These are phyloP conservation scores for Metroxylon sagu DNA, from an alignment of 176 grass and related monocot species.

Conservation along the genomic window DNA sequence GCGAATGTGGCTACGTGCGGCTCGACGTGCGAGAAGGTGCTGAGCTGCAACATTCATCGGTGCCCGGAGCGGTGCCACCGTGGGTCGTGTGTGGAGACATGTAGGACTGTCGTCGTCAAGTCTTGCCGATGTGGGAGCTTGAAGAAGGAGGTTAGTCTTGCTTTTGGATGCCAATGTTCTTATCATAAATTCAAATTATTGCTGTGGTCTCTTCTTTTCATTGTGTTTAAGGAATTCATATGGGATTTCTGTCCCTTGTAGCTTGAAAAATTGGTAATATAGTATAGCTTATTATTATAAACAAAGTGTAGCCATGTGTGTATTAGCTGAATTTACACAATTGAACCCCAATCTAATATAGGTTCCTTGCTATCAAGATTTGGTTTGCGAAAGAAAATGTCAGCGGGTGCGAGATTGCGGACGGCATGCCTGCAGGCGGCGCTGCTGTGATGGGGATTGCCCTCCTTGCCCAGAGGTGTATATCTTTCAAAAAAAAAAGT, in stretches of 20 bases:
- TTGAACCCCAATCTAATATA: slow-evolving; percentile 34
- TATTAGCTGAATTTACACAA: slow-evolving; percentile 7
- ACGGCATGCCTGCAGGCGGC: slow-evolving; percentile 78
- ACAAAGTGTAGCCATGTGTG: background rate
- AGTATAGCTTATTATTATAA: background rate
- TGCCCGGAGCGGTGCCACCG: slow-evolving; percentile 86
- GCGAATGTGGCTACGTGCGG: slow-evolving; percentile 64
- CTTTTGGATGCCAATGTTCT: no score
- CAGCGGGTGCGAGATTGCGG: slow-evolving; percentile 66
- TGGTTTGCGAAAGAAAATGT: slow-evolving; percentile 93
- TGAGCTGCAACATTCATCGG: slow-evolving; percentile 54
- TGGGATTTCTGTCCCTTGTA: no score
- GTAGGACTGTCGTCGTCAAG: slow-evolving; percentile 60
- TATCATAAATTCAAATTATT: no score
- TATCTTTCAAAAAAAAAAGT: background rate
- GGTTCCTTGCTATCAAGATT: slow-evolving; percentile 98
- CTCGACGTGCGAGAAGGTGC: slow-evolving; percentile 62
- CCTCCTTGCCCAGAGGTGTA: slow-evolving; percentile 66
- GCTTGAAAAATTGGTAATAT: background rate
- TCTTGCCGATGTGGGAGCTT: slow-evolving; percentile 59
- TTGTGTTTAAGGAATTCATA: no score
- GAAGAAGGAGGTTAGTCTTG: slow-evolving; percentile 65
- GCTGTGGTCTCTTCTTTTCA: no score
- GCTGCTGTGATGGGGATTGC: slow-evolving; percentile 85
- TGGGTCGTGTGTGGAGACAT: slow-evolving; percentile 56